Evolutionary conservation across 2,329 filamentous ascomycete species (phyloP), one percentile per base, ranked within the genome.

Genomic region (Xylariaceae sp.): DNA sequence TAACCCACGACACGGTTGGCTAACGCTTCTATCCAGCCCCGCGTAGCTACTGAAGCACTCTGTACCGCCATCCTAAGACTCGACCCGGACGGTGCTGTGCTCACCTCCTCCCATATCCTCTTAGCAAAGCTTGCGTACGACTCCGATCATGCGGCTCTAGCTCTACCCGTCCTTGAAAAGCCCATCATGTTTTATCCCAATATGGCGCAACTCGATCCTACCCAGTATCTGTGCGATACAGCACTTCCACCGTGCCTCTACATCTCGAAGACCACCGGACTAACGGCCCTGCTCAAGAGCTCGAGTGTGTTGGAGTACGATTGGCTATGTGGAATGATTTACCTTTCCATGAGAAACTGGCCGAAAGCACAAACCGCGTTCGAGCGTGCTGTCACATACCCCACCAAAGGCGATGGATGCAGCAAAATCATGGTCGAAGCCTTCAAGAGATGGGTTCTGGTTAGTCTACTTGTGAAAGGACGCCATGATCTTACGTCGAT

Each of bases 361-460:
- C 70, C 74, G 15, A 82, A 81, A 59, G 87, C 88, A 0, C 74
- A 80, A 13, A 79, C 79, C 44, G 84, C 86, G 35, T 79, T 92
- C 30, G 83, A 85, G 66, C 80, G 83, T 60, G 82, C 84, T 49
- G 77, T 96, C 42, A 83, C 86, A 2, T 86, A 87, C 59, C 90
- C 92, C 0, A 78, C 80, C 0, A 79, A 77, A 55, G 86, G 86
- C 17, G 77, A 80, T 37, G 80, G 84, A 42, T 79, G 85, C 10
- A 93, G 88, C 73, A 87, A 86, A 71, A 80, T 95, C 54, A 94
- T 94, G 88, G 79, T 89, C 3, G 91, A 96, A 65, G 90, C 90
- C 4, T 93, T 96, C 78, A 95, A 93, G 76, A 95, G 93, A 74
- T 97, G 91, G 89, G 72, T 95, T 7, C 76, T 99, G 13, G 81